Percentiles rank a stretch among this genome's conserved stretches.
Evolutionary conservation across 805 yeast genomes (phyloP).

Genomic region (Scheffersomyces spartinae): DNA sequence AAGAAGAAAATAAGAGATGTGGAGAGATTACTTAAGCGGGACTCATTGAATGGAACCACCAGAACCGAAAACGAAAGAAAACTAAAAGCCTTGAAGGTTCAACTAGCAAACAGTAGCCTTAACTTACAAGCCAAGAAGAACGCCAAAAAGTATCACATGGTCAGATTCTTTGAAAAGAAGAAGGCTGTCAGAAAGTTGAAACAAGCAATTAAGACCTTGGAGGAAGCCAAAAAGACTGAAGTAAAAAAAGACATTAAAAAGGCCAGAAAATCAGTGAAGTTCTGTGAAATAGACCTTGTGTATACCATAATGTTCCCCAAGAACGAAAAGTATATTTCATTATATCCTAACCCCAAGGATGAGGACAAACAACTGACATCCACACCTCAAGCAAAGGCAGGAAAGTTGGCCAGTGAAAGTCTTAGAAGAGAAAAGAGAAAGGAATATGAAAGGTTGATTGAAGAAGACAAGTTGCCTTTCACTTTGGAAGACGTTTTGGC

Average conservation of each 20-base stretch:
- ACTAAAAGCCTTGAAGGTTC: slow-evolving; percentile 48
- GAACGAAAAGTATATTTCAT: slow-evolving; percentile 65
- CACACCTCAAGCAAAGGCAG: no score
- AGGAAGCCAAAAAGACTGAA: slow-evolving; percentile 20
- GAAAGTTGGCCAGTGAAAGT: no score
- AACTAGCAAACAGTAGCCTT: slow-evolving; percentile 38
- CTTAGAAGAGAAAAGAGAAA: no score
- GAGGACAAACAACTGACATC: slow-evolving; percentile 12
- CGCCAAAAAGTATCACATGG: slow-evolving; percentile 81
- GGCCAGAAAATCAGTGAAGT: slow-evolving; percentile 38
- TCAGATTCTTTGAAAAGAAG: slow-evolving; percentile 81
- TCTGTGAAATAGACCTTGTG: slow-evolving; percentile 58
- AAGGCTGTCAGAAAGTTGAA: slow-evolving; percentile 70
- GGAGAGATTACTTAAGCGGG: slow-evolving; percentile 54
- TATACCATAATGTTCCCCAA: slow-evolving; percentile 72
- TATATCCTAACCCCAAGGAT: slow-evolving; percentile 43
- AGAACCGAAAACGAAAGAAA: slow-evolving; percentile 58
- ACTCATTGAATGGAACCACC: slow-evolving; percentile 44
- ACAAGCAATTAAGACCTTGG: slow-evolving; percentile 29
- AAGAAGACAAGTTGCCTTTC: slow-evolving; percentile 43
- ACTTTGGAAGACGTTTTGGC: slow-evolving; percentile 32
- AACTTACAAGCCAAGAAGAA: slow-evolving; percentile 35
- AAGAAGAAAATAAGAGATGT: slow-evolving; percentile 83
- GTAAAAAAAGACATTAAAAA: slow-evolving; percentile 28
- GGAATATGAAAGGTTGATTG: slow-evolving; percentile 39